Evolutionary conservation across 805 yeast genomes (phyloP).

Genomic region (Blastobotrys terrestris): DNA sequence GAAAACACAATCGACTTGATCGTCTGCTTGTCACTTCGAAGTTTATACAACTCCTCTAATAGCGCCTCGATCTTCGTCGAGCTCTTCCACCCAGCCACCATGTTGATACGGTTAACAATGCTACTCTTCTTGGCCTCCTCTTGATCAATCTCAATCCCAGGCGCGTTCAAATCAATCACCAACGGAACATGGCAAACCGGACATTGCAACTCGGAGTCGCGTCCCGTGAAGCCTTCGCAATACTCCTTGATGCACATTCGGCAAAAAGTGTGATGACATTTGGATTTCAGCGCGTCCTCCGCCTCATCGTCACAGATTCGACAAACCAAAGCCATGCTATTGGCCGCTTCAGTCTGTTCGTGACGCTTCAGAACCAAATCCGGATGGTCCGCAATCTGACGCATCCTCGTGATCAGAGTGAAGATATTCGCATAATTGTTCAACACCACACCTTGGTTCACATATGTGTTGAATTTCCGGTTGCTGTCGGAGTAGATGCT

Average conservation of each 20-base stretch:
- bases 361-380: conserved; percentile 81
- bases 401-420: conserved; percentile 92
- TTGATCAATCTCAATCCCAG: conserved; percentile 61
- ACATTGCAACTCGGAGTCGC: conserved; percentile 57
- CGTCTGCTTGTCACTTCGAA: conserved; percentile 80
- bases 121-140: conserved; percentile 48
- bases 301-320: conserved; percentile 97
- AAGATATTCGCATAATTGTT: conserved; percentile 97
- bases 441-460: conserved; percentile 91
- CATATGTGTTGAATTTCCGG: conserved; percentile 85
- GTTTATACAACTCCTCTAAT: conserved; percentile 83
- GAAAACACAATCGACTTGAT: conserved; percentile 95
- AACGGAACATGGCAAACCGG: conserved; percentile 95
- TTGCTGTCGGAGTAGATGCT: conserved; percentile 81
- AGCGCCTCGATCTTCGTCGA: conserved; percentile 96
- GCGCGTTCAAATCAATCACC: conserved; percentile 83
- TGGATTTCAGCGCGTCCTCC: conserved; percentile 92
- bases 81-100: conserved; percentile 82
- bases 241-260: conserved; percentile 89
- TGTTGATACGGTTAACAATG: conserved; percentile 80
- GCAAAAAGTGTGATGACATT: conserved; percentile 91
- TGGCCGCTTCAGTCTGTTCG: conserved; percentile 35
- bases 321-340: conserved; percentile 64
- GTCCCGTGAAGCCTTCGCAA: conserved; percentile 66
- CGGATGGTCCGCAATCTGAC: conserved; percentile 98